These are phyloP conservation scores for Ustilago vetiveriae DNA, from an alignment of 1,284 basidiomycete species.

Conservation along the genomic window DNA sequence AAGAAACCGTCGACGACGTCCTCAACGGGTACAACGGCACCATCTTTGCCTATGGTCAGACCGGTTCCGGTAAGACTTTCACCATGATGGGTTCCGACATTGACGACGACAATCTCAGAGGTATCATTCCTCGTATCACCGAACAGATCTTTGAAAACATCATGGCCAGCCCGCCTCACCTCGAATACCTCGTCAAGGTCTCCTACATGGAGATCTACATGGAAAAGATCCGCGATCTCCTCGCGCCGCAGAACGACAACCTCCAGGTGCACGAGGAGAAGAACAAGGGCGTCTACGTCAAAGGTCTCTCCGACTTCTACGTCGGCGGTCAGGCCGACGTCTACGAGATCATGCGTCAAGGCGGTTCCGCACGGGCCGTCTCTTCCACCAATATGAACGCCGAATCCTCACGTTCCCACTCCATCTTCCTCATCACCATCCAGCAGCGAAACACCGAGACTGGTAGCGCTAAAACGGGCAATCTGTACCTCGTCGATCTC, in stretches of 20 bases:
- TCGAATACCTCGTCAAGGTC: conserved; percentile 99
- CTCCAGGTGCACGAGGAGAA: conserved; percentile 99
- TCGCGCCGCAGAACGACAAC: conserved; percentile 98
- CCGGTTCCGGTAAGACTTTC: conserved; percentile 74
- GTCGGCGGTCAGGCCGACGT: conserved; percentile 83
- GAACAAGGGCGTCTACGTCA: conserved; percentile 95
- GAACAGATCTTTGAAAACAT: conserved; percentile 99
- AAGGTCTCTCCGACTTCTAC: conserved; percentile 96
- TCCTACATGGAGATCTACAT: conserved; percentile 99
- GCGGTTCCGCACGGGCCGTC: conserved; percentile 87
- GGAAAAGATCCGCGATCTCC: conserved; percentile 92
- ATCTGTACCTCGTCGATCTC: conserved; percentile 96
- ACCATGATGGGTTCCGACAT: conserved; percentile 83
- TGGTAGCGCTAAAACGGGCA: conserved; percentile 94
- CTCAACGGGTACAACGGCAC: conserved; percentile 96
- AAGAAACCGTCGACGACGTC: conserved; percentile 81
- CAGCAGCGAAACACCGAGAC: conserved; percentile 95
- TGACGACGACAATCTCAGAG: conserved; percentile 79
- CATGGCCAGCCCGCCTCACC: conserved; percentile 88
- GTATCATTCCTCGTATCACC: conserved; percentile 97
- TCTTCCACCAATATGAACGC: conserved; percentile 99
- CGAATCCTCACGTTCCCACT: conserved; percentile 97
- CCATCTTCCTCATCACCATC: conserved; percentile 97
- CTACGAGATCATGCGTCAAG: conserved; percentile 98
- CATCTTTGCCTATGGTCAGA: conserved; percentile 95